Evolutionary conservation across 306 rosid species (phyloP), one percentile per base, ranked within the genome.

Genomic region (Aeschynomene evenia): DNA sequence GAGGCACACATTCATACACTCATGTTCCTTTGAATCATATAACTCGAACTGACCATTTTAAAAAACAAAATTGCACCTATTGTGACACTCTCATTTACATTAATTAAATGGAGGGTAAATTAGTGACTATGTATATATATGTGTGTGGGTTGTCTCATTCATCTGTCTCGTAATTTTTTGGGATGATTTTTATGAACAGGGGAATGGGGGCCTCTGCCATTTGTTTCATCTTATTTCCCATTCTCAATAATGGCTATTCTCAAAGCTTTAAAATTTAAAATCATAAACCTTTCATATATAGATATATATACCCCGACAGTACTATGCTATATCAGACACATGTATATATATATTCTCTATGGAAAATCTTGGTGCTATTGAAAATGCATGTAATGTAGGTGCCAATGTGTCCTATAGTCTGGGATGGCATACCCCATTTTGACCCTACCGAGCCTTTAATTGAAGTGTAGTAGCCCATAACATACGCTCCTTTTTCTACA

Each of bases 401-500:
- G 34, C 16, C 46, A 63, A 11, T 63, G 24, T 63, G 71, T 64
- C 63, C 45, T 73, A 0, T 71, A 43, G 21, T 75, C 66, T 75
- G 36, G 60, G 48, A 56, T 45, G 26, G 36, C 7, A 11, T 70
- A 63, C 72, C 74, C 67, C 63, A 60, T 67, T 67, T 53, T 36
- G 82, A 33, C 73, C 81, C 84, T 63, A 70, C 80, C 36, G 26
- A 7, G 13, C 23, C 33, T 43, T 81, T 40, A 54, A 63, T 46
- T 46, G 1, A 20, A 75, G 51, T 61, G 16, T 46, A 53, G 45
- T 77, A 42, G 46, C 65, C 65, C 55, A 56, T 19, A 64, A 26
- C 67, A 71, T 39, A 84, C 74, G 85, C 83, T 74, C 81, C 85
- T 50, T 20, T 67, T 66, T 14, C 62, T 34, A 50, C 40, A 71